A percentile compares a stretch with the other conserved stretches of the same genome.
These are phyloP conservation scores for Sorghum bicolor DNA, from an alignment of 176 grass and related monocot genomes.

Conservation along the genomic window Sorghum_bicolor_NCBIv3 NC_012873.2:65515501-65516000, in stretches of 20 bases:
- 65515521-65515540: no score
- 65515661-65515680: background rate
- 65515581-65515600: no score
- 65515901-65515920: background rate
- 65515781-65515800: background rate
- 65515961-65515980: no score
- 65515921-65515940: background rate
- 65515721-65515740: background rate
- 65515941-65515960: background rate
- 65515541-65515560: no score
- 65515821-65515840: background rate
- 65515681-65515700: background rate
- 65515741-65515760: background rate
- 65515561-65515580: no score
- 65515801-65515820: background rate
- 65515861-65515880: constrained; percentile 34
- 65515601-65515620: no score
- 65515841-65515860: constrained; percentile 15
- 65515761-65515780: constrained; percentile 3
- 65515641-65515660: background rate
- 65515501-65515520: no score
- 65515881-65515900: constrained; percentile 18
- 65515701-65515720: background rate
- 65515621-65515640: no score
- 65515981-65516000: no score